A percentile compares a stretch with the other conserved stretches of the same genome.
Evolutionary conservation across 176 grass and related monocot species (phyloP).

Genomic region (Juncus inflexus): DNA sequence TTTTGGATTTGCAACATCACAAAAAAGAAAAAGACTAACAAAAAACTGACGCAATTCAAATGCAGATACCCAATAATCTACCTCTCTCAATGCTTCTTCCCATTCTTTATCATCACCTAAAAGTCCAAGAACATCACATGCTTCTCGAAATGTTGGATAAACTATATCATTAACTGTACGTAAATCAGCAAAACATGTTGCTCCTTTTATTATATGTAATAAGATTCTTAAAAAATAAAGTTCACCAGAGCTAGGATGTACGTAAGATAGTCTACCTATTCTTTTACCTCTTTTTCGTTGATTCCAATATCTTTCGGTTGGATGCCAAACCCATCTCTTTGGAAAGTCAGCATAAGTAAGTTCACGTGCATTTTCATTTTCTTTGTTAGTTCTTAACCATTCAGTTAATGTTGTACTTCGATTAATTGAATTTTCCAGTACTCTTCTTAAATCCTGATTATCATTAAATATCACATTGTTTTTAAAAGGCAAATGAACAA

Average conservation of each 20-base stretch:
- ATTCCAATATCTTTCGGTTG: not conserved
- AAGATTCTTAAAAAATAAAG: constrained; percentile 26
- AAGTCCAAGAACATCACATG: constrained; percentile 12
- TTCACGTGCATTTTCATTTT: not conserved
- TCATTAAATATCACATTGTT: constrained; percentile 7
- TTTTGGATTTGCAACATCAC: not conserved
- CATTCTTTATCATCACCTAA: constrained; percentile 34
- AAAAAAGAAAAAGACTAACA: constrained; percentile 25
- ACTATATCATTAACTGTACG: not conserved
- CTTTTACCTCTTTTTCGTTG: not conserved
- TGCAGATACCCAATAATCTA: not conserved
- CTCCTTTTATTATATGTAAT: constrained; percentile 13
- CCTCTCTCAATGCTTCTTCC: constrained; percentile 18
- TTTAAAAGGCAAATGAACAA: constrained; percentile 12
- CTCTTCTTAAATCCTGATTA: not conserved
- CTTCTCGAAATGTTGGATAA: constrained; percentile 18
- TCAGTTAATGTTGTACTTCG: constrained; percentile 8
- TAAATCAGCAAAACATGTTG: constrained; percentile 3
- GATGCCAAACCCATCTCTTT: not conserved
- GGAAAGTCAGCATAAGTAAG: constrained; percentile 22
- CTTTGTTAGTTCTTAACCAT: constrained; percentile 18
- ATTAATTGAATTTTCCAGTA: not conserved
- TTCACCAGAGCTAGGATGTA: constrained; percentile 20
- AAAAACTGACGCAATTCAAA: not conserved
- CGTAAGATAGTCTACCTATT: not conserved